Evolutionary conservation across 1,284 basidiomycete genomes (phyloP), one percentile per base, ranked within the genome.

Genomic region (Ustilago bromivora): DNA sequence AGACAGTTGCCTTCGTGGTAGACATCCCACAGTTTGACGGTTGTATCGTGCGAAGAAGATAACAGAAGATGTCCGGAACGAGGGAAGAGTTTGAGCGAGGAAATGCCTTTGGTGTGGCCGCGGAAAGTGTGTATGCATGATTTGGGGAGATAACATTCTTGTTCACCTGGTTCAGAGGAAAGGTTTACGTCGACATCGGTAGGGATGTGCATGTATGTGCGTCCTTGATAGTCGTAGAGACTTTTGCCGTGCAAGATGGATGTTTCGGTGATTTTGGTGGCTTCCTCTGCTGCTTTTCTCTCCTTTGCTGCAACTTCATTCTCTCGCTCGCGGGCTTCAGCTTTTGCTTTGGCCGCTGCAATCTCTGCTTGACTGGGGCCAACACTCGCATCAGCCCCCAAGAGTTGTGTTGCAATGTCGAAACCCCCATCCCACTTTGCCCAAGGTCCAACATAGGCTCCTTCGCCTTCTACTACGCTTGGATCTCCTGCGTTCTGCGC

Each of bases 11-110:
- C 94, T 84, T 97, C 94, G 63, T 94, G 94, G 84, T 99, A 99
- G 2, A 98, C 91, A 84, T 99, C 97, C 97, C 97, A 99, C 46
- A 99, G 90, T 94, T 99, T 99, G 88, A 99, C 94, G 87, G 98
- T 96, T 10, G 95, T 98, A 87, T 99, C 97, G 94, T 98, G 96
- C 64, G 94, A 96, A 1, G 92, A 95, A 84, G 93, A 96, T 68
- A 99, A 90, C 73, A 99, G 86, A 35, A 99, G 88, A 87, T 99
- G 97, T 0, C 95, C 96, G 13, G 94, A 95, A 66, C 92, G 89
- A 8, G 97, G 97, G 88, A 99, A 96, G 47, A 95, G 89, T 61
- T 94, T 92, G 74, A 99, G 91, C 60, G 93, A 93, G n/a, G 94
- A 94, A 6, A 99, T 94, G 49, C 93, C 97, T 87, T 95, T 94